Base-by-base conservation (phyloP, 345 rosid species). In the Gossypium mustelinum region DNA sequence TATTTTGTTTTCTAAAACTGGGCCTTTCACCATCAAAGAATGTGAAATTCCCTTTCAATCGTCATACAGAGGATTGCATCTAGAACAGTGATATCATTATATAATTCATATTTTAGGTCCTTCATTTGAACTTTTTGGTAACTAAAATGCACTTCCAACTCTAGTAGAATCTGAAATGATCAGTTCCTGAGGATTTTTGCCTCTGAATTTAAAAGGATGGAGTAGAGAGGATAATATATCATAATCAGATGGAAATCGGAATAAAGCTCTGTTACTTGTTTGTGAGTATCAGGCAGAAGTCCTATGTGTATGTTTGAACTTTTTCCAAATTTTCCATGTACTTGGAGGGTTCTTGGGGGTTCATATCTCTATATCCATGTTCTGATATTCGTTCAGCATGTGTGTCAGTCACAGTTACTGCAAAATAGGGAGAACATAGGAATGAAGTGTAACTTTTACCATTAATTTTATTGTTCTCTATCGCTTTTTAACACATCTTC, bases 11-110 rank as follows among this genome's bases (percentile, higher is more conserved):
- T 41, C 18, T 68, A 48, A 68, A 48, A 67, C 14, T 29, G 20
- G 4, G 71, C 18, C 3, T 67, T 48, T 7, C 51, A 50, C 72
- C 72, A 24, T 34, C 57, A 68, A 48, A 68, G 54, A 65, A 68
- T 17, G 56, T 12, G 29, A 68, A n/a, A 22, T 50, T 51, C 59
- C 43, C 45, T 51, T 27, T 41, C 59, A 25, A 27, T 17, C 29
- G 11, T 5, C 0, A 8, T 51, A 24, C 45, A 68, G 2, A 7
- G 9, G 55, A 1, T 25, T 69, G 50, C 11, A 69, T 34, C 43
- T 29, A 48, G 18, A 68, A 50, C 34, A 18, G 24, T 69, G 50
- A 24, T 48, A 48, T 47, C 57, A 67, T 22, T 20, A 0, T 12
- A 45, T 67, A 24, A 68, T 12, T 39, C 25, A 27, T 24, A 48